Conservation (phyloP, 2,329 filamentous ascomycete genomes). For the Byssoonygena ceratinophila region DNA sequence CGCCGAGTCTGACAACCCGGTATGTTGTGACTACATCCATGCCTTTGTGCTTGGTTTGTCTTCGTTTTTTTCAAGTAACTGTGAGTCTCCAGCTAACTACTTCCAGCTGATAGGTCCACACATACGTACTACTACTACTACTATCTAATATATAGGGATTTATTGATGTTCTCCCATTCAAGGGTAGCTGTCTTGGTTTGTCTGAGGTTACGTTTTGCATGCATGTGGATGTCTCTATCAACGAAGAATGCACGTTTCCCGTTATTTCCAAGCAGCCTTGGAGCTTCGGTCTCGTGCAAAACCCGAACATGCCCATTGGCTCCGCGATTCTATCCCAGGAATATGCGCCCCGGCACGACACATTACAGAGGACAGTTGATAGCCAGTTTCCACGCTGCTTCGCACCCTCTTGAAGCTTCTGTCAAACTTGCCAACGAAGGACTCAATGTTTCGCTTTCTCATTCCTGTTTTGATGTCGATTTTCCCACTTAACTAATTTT, state of each 20-base stretch:
- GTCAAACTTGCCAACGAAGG: too few species aligned
- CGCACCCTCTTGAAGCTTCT: not conserved
- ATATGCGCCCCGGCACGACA: not conserved
- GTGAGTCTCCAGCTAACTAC: too few species aligned
- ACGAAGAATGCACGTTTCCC: too few species aligned
- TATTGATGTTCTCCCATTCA: not conserved
- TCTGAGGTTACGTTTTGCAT: not conserved
- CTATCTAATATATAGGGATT: too few species aligned
- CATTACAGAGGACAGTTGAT: not conserved
- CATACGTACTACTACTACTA: too few species aligned
- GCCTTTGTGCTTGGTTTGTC: too few species aligned
- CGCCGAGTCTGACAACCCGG: too few species aligned
- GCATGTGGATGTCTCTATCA: not conserved
- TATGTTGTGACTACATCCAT: too few species aligned
- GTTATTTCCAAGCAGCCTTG: not conserved
- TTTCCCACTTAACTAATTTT: too few species aligned
- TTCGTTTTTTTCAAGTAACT: too few species aligned
- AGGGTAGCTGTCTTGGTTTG: not conserved
- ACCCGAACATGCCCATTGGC: not conserved
- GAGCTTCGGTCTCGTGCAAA: not conserved
- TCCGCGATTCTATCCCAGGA: not conserved
- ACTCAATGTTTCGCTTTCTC: not conserved
- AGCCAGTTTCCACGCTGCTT: not conserved
- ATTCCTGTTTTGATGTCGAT: not conserved
- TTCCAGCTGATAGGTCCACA: not conserved